These are phyloP conservation scores for Fonsecaea multimorphosa DNA, from an alignment of 2,329 filamentous ascomycete species.

Conservation along the genomic window DNA sequence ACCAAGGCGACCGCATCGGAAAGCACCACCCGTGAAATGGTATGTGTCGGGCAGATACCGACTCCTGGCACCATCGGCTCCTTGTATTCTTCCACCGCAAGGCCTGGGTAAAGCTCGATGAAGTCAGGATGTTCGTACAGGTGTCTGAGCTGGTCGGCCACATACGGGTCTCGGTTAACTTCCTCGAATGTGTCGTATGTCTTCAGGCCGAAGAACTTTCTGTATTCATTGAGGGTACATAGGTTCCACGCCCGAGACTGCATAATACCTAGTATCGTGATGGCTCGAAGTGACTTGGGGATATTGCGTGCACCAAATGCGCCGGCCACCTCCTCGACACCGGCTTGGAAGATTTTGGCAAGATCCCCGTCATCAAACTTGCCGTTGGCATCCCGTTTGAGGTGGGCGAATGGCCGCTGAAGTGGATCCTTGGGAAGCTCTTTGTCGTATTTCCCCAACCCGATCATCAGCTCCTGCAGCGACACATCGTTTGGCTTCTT, in stretches of 20 bases:
- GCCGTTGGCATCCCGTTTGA: conserved; percentile 69
- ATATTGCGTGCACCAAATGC: conserved; percentile 76
- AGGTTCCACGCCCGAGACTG: conserved; percentile 79
- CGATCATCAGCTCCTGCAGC: conserved; percentile 66
- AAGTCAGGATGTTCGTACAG: conserved; percentile 75
- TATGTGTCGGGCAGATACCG: conserved; percentile 76
- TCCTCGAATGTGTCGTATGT: conserved; percentile 79
- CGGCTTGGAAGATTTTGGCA: conserved; percentile 68
- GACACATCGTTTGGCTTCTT: conserved; percentile 64
- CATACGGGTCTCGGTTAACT: conserved; percentile 77
- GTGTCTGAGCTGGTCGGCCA: conserved; percentile 68
- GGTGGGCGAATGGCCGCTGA: conserved; percentile 70
- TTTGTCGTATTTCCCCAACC: conserved; percentile 68
- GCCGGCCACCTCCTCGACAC: conserved; percentile 72
- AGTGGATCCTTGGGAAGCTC: conserved; percentile 69
- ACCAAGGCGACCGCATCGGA: conserved; percentile 81
- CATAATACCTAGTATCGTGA: conserved; percentile 81
- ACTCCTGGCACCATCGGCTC: conserved; percentile 72
- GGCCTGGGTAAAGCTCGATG: conserved; percentile 79
- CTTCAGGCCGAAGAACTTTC: conserved; percentile 79
- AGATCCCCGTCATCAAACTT: conserved; percentile 77
- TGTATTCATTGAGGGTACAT: conserved; percentile 81
- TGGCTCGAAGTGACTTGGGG: conserved; percentile 72
- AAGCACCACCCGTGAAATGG: conserved; percentile 75
- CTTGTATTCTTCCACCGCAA: conserved; percentile 78